phyloP scores from a whole-genome alignment of 805 yeast species.

The Teunomyces barrocoloradensis region DNA sequence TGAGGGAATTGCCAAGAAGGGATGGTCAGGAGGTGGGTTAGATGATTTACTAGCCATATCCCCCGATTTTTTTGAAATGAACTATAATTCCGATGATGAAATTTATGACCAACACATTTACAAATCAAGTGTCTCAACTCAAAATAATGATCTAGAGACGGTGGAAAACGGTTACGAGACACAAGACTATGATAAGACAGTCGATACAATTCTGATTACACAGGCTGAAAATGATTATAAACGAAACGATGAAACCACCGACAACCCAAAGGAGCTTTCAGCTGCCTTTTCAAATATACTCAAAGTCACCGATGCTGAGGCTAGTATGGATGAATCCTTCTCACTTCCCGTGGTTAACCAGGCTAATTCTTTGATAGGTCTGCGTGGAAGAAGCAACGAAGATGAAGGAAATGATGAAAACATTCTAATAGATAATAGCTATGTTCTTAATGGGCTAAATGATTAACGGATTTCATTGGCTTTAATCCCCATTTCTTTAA shows the following conservation, averaged over 20 bases:
- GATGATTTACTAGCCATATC: slow-evolving; percentile 64
- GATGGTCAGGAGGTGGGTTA: slow-evolving; percentile 85
- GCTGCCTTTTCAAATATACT: slow-evolving; percentile 1
- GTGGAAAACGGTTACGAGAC: slow-evolving; percentile 2
- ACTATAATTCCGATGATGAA: slow-evolving; percentile 6
- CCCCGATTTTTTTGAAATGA: slow-evolving; percentile 49
- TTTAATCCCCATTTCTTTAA: slow-evolving; percentile 64
- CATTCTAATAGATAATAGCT: background rate
- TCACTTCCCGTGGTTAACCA: slow-evolving; percentile 43
- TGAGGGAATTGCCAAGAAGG: slow-evolving; percentile 79
- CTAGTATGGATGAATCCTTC: slow-evolving; percentile 46
- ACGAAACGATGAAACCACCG: background rate
- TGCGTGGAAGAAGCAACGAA: background rate
- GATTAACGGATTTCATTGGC: slow-evolving; percentile 43
- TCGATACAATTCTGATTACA: slow-evolving; percentile 5
- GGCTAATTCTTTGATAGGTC: slow-evolving; percentile 14
- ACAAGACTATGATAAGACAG: slow-evolving; percentile 6
- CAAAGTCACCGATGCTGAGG: slow-evolving; percentile 2
- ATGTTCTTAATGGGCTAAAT: background rate
- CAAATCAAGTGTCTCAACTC: background rate
- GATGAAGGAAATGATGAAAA: background rate
- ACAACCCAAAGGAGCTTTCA: background rate
- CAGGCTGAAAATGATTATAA: background rate
- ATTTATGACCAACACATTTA: too few relatives aligned
- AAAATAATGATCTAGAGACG: background rate